Evolutionary conservation across 2,329 filamentous ascomycete species (phyloP).

Genomic region (Rhynchosporium agropyri): DNA sequence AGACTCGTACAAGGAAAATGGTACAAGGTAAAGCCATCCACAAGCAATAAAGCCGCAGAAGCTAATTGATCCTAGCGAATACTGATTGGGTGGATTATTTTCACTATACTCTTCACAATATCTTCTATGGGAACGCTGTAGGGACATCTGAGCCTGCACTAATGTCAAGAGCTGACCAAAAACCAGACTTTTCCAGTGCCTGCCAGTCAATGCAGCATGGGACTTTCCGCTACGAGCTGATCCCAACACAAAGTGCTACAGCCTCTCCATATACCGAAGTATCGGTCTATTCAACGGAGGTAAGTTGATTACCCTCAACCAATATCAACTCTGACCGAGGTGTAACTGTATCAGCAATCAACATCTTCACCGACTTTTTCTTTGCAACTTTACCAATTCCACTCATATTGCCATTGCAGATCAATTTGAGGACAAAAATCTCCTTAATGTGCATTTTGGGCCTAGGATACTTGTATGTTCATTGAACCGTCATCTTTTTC

Average conservation of each 20-base stretch:
- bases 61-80: conserved; percentile 24
- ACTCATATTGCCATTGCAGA: conserved; percentile 47
- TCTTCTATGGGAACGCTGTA: conserved; percentile 18
- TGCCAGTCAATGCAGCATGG: conserved; percentile 51
- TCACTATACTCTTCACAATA: conserved; percentile 13
- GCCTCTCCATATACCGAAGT: conserved; percentile 44
- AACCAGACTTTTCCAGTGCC: conserved; percentile 49
- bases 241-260: conserved; percentile 47
- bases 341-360: conserved; percentile 28
- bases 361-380: conserved; percentile 34
- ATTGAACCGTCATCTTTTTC: background rate
- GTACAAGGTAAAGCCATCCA: conserved; percentile 45
- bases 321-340: background rate
- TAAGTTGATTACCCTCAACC: conserved; percentile 27
- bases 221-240: conserved; percentile 39
- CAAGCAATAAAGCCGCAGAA: conserved; percentile 43
- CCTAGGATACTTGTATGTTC: conserved; percentile 34
- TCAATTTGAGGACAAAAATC: conserved; percentile 48
- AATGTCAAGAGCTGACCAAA: background rate
- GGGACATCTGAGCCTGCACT: background rate
- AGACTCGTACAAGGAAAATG: conserved; percentile 42
- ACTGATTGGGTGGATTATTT: conserved; percentile 15
- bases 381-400: conserved; percentile 49
- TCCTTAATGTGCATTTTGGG: conserved; percentile 41
- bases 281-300: conserved; percentile 52